These are phyloP conservation scores for Botrytis aclada DNA, from an alignment of 2,329 filamentous ascomycete genomes.

Conservation along the genomic window DNA sequence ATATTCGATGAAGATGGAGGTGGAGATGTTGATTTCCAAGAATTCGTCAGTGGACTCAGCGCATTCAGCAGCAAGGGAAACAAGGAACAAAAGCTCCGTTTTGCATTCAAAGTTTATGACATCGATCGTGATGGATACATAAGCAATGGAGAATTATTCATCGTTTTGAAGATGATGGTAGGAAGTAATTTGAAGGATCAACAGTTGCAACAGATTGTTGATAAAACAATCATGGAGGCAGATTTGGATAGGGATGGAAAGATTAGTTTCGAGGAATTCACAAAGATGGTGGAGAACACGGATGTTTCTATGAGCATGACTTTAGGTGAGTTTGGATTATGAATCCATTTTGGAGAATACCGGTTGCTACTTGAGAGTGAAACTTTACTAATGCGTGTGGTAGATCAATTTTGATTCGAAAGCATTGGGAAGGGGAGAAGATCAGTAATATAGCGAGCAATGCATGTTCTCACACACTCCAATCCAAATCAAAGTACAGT, in stretches of 20 bases:
- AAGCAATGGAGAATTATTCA: constrained; percentile 97
- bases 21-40: constrained; percentile 96
- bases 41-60: constrained; percentile 92
- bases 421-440: background rate
- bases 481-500: background rate
- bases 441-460: background rate
- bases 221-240: constrained; percentile 99
- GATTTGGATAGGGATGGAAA: constrained; percentile 94
- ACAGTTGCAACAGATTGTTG: constrained; percentile 97
- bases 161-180: constrained; percentile 99
- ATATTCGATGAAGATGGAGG: constrained; percentile 99
- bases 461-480: background rate
- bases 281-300: constrained; percentile 97
- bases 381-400: constrained; percentile 18
- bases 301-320: constrained; percentile 75
- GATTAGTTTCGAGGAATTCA: constrained; percentile 99
- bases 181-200: constrained; percentile 98
- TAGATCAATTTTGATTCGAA: constrained; percentile 34
- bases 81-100: constrained; percentile 96
- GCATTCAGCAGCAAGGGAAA: constrained; percentile 98
- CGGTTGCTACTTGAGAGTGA: background rate
- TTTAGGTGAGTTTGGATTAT: constrained; percentile 51
- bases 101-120: constrained; percentile 99
- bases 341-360: background rate
- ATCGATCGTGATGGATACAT: constrained; percentile 99